A percentile compares a stretch with the other conserved stretches of the same genome.
phyloP scores from a whole-genome alignment of 169 alveolate genomes.

The Theileria annulata region DNA sequence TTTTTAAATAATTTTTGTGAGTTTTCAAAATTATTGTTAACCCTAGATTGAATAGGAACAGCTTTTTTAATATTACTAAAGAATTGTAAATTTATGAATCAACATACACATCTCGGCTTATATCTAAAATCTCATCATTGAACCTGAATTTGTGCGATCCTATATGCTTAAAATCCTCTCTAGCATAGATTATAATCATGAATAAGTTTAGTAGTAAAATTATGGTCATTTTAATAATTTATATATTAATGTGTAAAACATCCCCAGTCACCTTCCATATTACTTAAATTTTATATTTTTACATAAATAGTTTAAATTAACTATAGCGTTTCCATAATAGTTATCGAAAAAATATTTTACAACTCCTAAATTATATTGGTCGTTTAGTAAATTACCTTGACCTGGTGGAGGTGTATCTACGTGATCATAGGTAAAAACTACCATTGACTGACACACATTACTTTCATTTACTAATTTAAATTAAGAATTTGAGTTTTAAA shows the following conservation, averaged over 20 bases:
- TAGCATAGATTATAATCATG: neutral
- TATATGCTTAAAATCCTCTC: conserved; percentile 28
- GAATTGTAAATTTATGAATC: neutral
- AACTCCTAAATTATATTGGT: conserved; percentile 29
- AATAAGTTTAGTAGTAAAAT: neutral
- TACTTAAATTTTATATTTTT: neutral
- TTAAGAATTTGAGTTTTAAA: too few relatives aligned
- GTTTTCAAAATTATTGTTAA: neutral
- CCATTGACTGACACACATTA: conserved; percentile 44
- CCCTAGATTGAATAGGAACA: neutral
- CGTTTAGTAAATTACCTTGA: conserved; percentile 28
- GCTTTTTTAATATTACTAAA: neutral
- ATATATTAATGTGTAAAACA: conserved; percentile 8
- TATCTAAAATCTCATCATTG: conserved; percentile 39
- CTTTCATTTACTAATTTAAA: conserved; percentile 54
- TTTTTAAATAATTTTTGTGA: neutral
- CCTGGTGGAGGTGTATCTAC: conserved; percentile 64
- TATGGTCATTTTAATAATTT: neutral
- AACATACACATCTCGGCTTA: conserved; percentile 17
- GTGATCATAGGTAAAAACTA: conserved; percentile 49
- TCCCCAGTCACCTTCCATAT: conserved; percentile 8
- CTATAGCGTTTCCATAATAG: conserved; percentile 46
- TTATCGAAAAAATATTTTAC: conserved; percentile 32
- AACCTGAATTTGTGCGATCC: conserved; percentile 63
- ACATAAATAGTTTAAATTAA: conserved; percentile 2